phyloP scores from a whole-genome alignment of 164 flowering plant genomes.

The Berberis thunbergii region DNA sequence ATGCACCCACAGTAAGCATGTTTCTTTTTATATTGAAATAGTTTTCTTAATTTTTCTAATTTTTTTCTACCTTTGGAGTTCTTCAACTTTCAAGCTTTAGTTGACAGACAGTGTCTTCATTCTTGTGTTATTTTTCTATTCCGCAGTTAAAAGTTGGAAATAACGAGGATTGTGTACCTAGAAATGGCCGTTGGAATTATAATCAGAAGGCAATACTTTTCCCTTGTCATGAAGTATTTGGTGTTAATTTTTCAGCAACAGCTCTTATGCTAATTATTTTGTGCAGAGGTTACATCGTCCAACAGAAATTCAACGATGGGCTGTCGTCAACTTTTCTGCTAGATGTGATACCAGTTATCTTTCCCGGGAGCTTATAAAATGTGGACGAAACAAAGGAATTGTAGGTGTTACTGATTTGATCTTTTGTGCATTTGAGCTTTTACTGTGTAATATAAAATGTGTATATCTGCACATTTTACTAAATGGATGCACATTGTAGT shows the following conservation, averaged over 20 bases:
- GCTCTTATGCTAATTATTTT: conserved; percentile 1
- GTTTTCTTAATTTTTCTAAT: background rate
- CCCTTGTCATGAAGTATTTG: background rate
- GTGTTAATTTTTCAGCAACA: background rate
- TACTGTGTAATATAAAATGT: background rate
- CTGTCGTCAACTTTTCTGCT: conserved; percentile 72
- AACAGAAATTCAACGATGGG: conserved; percentile 42
- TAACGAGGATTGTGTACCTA: conserved; percentile 46
- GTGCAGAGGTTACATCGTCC: conserved; percentile 43
- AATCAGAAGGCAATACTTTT: conserved; percentile 46
- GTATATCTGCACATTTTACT: background rate
- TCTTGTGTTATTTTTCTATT: conserved; percentile 2
- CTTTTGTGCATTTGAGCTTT: background rate
- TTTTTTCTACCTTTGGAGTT: background rate
- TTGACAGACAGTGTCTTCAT: background rate
- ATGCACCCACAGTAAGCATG: conserved; percentile 52
- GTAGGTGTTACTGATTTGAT: conserved; percentile 25
- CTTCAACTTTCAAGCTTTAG: background rate
- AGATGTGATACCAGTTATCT: conserved; percentile 58
- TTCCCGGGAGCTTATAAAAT: conserved; percentile 61
- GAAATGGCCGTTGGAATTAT: conserved; percentile 72
- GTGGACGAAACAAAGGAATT: conserved; percentile 65
- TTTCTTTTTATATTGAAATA: background rate
- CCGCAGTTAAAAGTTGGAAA: conserved; percentile 62
- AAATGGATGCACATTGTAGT: too few relatives aligned